phyloP scores from a whole-genome alignment of 1,284 basidiomycete species.

The Boletus smithii region DNA sequence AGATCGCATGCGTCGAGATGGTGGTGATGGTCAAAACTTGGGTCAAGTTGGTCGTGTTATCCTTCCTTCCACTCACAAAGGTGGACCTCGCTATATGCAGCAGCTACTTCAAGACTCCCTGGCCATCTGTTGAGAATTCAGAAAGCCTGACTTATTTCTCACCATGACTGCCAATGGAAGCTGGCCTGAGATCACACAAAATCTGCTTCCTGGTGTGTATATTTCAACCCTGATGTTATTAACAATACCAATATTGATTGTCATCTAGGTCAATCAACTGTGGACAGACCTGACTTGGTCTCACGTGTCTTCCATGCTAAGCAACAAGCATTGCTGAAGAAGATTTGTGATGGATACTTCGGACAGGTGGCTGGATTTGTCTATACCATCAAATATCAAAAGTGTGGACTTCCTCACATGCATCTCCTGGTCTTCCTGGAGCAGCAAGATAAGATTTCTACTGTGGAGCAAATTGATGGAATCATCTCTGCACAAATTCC shows the following conservation, averaged over 20 bases:
- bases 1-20: constrained; percentile 5
- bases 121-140: constrained; percentile 7
- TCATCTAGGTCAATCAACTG: constrained; percentile 31
- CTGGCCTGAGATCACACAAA: constrained; percentile 43
- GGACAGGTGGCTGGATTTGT: constrained; percentile 6
- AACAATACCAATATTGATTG: background rate
- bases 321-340: constrained; percentile 35
- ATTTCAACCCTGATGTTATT: background rate
- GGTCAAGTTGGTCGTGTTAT: constrained; percentile 5
- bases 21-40: too few relatives aligned
- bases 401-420: constrained; percentile 18
- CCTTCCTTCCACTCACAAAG: constrained; percentile 1
- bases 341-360: constrained; percentile 11
- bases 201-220: constrained; percentile 32
- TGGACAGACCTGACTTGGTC: constrained; percentile 47
- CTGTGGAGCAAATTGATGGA: constrained; percentile 2
- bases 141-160: constrained; percentile 8
- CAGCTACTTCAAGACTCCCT: constrained; percentile 9
- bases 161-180: constrained; percentile 37
- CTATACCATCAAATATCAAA: constrained; percentile 20
- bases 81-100: background rate
- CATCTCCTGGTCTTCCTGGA: constrained; percentile 33
- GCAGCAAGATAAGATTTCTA: background rate
- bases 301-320: constrained; percentile 44
- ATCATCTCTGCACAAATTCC: too few relatives aligned